Percentiles rank a stretch among this genome's conserved stretches.
phyloP scores from a whole-genome alignment of 805 yeast genomes.

The Huiozyma naganishii region DNA sequence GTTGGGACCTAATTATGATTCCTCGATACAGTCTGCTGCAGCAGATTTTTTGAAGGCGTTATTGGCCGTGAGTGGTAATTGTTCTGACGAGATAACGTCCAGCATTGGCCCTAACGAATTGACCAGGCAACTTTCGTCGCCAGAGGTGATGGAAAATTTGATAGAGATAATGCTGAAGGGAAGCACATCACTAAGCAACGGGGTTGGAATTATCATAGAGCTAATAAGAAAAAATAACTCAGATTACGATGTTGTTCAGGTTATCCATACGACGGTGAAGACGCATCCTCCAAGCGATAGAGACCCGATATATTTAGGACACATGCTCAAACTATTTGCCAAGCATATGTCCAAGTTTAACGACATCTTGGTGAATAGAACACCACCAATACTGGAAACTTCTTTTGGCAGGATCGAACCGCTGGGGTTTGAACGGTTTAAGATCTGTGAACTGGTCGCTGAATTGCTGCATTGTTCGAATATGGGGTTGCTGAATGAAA shows the following conservation, averaged over 20 bases:
- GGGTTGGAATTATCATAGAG: constrained; percentile 91
- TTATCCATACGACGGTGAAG: constrained; percentile 68
- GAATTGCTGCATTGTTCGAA: constrained; percentile 92
- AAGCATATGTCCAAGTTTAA: constrained; percentile 60
- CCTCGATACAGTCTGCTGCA: constrained; percentile 81
- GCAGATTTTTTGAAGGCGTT: constrained; percentile 93
- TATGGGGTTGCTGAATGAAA: constrained; percentile 82
- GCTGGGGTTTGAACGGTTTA: constrained; percentile 86
- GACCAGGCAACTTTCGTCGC: constrained; percentile 81
- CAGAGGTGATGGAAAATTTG: constrained; percentile 51
- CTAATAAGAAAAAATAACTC: constrained; percentile 91
- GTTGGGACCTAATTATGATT: constrained; percentile 54
- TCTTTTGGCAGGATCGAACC: constrained; percentile 56
- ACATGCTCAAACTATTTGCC: constrained; percentile 68
- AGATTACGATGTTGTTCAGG: constrained; percentile 86
- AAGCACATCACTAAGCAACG: constrained; percentile 83
- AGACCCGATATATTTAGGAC: constrained; percentile 88
- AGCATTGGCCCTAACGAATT: constrained; percentile 94
- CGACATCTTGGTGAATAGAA: constrained; percentile 39
- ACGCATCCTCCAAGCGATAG: constrained; percentile 88
- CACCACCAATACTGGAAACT: constrained; percentile 29
- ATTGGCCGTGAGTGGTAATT: constrained; percentile 87
- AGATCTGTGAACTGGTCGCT: constrained; percentile 86
- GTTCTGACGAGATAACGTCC: constrained; percentile 74
- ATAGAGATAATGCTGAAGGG: constrained; percentile 70